Evolutionary conservation across 1,284 basidiomycete genomes (phyloP).

Genomic region (Fomes fomentarius): DNA sequence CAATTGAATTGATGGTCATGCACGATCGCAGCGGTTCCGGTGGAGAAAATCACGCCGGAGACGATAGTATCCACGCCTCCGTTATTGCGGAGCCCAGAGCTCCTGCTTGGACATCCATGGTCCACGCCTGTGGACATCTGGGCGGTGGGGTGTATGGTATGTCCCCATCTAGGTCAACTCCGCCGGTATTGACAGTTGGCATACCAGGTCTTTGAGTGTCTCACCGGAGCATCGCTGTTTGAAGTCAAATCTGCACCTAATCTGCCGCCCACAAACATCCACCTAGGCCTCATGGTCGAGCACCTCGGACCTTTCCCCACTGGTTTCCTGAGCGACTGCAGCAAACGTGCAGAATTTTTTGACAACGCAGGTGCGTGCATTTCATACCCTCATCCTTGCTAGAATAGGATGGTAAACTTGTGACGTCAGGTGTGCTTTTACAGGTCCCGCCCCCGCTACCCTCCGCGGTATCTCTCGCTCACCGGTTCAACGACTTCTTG

Average conservation of each 20-base stretch:
- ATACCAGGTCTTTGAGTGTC: constrained; percentile 13
- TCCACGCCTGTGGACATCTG: constrained; percentile 17
- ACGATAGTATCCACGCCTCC: not conserved
- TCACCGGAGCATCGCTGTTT: constrained; percentile 6
- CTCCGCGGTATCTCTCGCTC: not conserved
- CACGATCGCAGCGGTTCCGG: not conserved
- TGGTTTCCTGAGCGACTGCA: constrained; percentile 7
- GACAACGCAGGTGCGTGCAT: constrained; percentile 1
- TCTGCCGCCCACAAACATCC: not conserved
- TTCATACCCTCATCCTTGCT: not conserved
- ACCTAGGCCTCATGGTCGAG: constrained; percentile 6
- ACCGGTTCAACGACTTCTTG: not conserved
- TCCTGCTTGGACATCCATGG: constrained; percentile 6
- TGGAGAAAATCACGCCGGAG: not conserved
- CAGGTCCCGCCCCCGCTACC: not conserved
- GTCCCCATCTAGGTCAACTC: not conserved
- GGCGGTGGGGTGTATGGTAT: constrained; percentile 19
- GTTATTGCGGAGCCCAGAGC: constrained; percentile 10
- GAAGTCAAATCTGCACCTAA: not conserved
- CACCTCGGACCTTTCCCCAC: constrained; percentile 10
- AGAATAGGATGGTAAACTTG: not conserved
- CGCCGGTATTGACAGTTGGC: not conserved
- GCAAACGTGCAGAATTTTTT: constrained; percentile 5
- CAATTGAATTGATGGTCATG: not conserved
- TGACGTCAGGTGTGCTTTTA: not conserved